Percentiles rank a stretch among this genome's conserved stretches.
Evolutionary conservation across 1,139 yeast genomes (phyloP).

Genomic region (Blastobotrys persicus): DNA sequence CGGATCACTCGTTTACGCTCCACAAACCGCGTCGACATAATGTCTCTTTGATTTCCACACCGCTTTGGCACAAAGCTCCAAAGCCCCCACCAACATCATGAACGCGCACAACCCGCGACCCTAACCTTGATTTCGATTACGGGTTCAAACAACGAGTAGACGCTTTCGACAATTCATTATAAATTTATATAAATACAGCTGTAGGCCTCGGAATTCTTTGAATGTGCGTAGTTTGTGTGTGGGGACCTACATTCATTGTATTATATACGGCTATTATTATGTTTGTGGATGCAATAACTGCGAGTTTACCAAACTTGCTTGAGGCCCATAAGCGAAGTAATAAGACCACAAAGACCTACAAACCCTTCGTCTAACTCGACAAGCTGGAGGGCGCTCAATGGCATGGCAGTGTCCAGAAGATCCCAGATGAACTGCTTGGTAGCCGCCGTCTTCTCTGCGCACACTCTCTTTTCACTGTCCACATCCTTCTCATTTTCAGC

Average conservation of each 20-base stretch:
- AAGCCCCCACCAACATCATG: not conserved
- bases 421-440: constrained; percentile 76
- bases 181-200: too few species aligned
- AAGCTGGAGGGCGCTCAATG: constrained; percentile 63
- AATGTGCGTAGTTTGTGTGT: too few species aligned
- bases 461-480: constrained; percentile 40
- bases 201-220: too few species aligned
- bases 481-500: constrained; percentile 40
- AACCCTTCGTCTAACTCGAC: constrained; percentile 69
- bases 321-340: constrained; percentile 77
- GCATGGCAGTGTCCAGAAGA: constrained; percentile 70
- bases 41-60: too few species aligned
- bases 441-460: constrained; percentile 44
- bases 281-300: not conserved
- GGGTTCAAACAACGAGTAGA: not conserved
- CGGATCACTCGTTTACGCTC: constrained; percentile 33
- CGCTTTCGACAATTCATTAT: too few species aligned
- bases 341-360: constrained; percentile 79
- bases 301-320: constrained; percentile 59
- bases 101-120: not conserved
- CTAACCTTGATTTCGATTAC: not conserved
- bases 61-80: not conserved
- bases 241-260: too few species aligned
- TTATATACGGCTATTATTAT: too few species aligned
- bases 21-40: constrained; percentile 21